Conservation (phyloP, 345 rosid species). For the Lumnitzera racemosa region DNA sequence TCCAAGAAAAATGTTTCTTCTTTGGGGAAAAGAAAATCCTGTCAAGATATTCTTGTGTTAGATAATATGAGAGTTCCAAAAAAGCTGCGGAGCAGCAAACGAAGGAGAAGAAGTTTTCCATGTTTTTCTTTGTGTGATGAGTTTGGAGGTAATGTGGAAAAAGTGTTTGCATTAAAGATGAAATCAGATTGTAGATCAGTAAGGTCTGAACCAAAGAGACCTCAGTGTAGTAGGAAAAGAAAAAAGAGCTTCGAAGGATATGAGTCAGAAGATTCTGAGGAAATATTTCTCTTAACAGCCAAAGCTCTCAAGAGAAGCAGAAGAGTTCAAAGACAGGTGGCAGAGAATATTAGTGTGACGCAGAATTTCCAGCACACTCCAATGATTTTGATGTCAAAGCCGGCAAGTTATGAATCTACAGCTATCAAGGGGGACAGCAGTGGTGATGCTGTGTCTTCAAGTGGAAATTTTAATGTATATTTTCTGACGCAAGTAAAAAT, state of each 20-base stretch:
- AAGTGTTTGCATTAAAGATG: background rate
- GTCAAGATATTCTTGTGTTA: slow-evolving; percentile 3
- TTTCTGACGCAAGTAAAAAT: too few species aligned
- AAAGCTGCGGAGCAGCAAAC: slow-evolving; percentile 11
- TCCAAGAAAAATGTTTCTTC: slow-evolving; percentile 5
- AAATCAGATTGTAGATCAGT: background rate
- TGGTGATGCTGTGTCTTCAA: slow-evolving; percentile 10
- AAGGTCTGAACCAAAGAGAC: background rate
- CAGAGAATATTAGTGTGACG: slow-evolving; percentile 1
- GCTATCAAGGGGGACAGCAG: slow-evolving; percentile 15
- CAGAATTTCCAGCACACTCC: slow-evolving; percentile 8
- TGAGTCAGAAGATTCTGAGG: slow-evolving; percentile 24
- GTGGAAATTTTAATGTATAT: slow-evolving; percentile 10
- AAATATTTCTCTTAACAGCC: slow-evolving; percentile 14
- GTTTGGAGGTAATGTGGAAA: background rate
- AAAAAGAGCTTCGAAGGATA: slow-evolving; percentile 1
- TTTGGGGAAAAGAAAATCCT: slow-evolving; percentile 11
- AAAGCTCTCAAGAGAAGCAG: slow-evolving; percentile 12
- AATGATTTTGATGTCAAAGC: slow-evolving; percentile 11
- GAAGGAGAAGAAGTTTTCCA: slow-evolving; percentile 2
- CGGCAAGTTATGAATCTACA: slow-evolving; percentile 16
- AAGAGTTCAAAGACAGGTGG: background rate
- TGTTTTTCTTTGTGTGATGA: background rate
- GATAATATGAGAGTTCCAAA: slow-evolving; percentile 12
- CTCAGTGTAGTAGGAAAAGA: background rate